Evolutionary conservation across 75 land plant species (phyloP).

Genomic region (Gnetum montanum): DNA sequence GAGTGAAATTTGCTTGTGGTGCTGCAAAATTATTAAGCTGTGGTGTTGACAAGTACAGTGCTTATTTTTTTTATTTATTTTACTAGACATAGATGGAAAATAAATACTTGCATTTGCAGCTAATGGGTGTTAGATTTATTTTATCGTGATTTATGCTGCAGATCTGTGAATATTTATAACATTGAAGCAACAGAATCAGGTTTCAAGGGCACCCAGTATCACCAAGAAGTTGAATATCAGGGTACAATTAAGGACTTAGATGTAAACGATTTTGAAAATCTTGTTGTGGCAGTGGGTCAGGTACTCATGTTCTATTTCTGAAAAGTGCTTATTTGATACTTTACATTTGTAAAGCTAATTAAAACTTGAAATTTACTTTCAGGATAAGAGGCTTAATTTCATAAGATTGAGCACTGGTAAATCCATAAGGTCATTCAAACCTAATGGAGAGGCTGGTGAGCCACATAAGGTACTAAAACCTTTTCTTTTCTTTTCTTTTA

Average conservation of each 20-base stretch:
- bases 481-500: background rate
- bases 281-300: slow-evolving; percentile 67
- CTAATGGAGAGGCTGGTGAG: slow-evolving; percentile 48
- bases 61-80: background rate
- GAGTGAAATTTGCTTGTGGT: slow-evolving; percentile 41
- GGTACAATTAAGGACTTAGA: slow-evolving; percentile 69
- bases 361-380: too few species aligned
- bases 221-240: slow-evolving; percentile 44
- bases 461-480: slow-evolving; percentile 47
- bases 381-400: slow-evolving; percentile 66
- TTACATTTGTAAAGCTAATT: too few species aligned
- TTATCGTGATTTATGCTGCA: slow-evolving; percentile 3
- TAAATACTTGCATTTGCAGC: too few species aligned
- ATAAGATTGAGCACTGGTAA: slow-evolving; percentile 47
- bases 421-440: slow-evolving; percentile 44
- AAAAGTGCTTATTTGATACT: too few species aligned
- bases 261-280: slow-evolving; percentile 30
- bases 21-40: slow-evolving; percentile 57
- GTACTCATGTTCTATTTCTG: too few species aligned
- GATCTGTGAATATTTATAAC: slow-evolving; percentile 60
- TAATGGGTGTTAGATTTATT: too few species aligned
- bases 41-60: slow-evolving; percentile 63
- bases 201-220: slow-evolving; percentile 41
- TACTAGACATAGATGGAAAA: too few species aligned
- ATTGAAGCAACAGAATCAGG: slow-evolving; percentile 16